A percentile compares a stretch with the other conserved stretches of the same genome.
phyloP scores from a whole-genome alignment of 2,329 filamentous ascomycete genomes.

The Boeremia lycopersici region DNA sequence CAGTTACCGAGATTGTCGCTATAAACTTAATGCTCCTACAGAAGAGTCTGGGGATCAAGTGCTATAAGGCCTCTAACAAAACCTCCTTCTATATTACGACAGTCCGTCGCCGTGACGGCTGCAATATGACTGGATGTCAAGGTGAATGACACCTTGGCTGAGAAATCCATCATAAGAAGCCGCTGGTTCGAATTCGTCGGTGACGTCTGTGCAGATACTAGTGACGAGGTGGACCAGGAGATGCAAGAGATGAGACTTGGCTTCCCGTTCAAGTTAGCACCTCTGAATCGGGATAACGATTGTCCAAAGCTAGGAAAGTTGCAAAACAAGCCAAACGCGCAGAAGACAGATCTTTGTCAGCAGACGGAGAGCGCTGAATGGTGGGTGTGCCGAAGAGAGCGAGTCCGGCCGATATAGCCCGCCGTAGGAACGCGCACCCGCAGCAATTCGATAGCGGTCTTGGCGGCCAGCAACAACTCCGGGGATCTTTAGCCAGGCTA shows the following conservation, averaged over 20 bases:
- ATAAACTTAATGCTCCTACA: no score
- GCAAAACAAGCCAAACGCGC: slow-evolving; percentile 15
- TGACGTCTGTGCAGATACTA: slow-evolving; percentile 27
- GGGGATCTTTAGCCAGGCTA: slow-evolving; percentile 19
- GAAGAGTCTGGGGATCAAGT: background rate
- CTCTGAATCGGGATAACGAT: background rate
- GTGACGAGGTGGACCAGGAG: slow-evolving; percentile 21
- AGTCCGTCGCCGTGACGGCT: slow-evolving; percentile 21
- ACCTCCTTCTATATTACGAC: slow-evolving; percentile 20
- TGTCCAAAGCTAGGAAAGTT: slow-evolving; percentile 1
- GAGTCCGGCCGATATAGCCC: slow-evolving; percentile 15
- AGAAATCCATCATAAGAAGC: slow-evolving; percentile 18
- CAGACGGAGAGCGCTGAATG: slow-evolving; percentile 15
- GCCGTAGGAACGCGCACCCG: slow-evolving; percentile 17
- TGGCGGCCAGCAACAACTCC: slow-evolving; percentile 11
- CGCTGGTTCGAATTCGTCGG: slow-evolving; percentile 18
- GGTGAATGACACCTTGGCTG: slow-evolving; percentile 25
- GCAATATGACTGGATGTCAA: slow-evolving; percentile 7
- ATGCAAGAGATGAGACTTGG: slow-evolving; percentile 35
- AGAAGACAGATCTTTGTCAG: slow-evolving; percentile 14
- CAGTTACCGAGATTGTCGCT: no score
- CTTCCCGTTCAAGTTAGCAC: slow-evolving; percentile 19
- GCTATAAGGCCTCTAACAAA: background rate
- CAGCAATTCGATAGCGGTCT: slow-evolving; percentile 19
- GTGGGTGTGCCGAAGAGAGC: slow-evolving; percentile 19